Evolutionary conservation across 2,329 filamentous ascomycete genomes (phyloP).

Genomic region (Volutella citrinella): DNA sequence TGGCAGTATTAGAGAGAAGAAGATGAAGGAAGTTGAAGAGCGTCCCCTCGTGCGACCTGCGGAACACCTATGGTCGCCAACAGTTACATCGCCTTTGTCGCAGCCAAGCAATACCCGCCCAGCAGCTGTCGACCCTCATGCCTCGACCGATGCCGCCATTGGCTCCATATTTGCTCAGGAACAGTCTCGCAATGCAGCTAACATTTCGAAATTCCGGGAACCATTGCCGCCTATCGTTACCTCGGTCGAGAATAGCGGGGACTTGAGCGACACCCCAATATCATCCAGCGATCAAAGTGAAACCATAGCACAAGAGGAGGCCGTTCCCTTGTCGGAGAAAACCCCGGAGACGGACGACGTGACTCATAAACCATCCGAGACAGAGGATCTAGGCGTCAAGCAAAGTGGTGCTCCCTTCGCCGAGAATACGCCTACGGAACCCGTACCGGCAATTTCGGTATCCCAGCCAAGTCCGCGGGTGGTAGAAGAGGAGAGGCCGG

Average conservation of each 20-base stretch:
- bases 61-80: slow-evolving; percentile 32
- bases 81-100: slow-evolving; percentile 4
- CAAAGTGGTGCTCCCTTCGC: too few species aligned
- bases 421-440: slow-evolving; percentile 6
- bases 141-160: slow-evolving; percentile 59
- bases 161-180: slow-evolving; percentile 56
- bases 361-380: too few species aligned
- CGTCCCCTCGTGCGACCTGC: slow-evolving; percentile 55
- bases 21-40: slow-evolving; percentile 51
- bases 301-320: too few species aligned
- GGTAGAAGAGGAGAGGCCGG: slow-evolving; percentile 13
- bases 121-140: slow-evolving; percentile 32
- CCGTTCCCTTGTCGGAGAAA: too few species aligned
- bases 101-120: slow-evolving; percentile 25
- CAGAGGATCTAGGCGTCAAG: too few species aligned
- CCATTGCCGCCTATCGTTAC: slow-evolving; percentile 70
- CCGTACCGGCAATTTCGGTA: slow-evolving; percentile 43
- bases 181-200: slow-evolving; percentile 50
- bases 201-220: slow-evolving; percentile 56
- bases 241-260: slow-evolving; percentile 63
- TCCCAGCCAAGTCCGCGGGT: slow-evolving; percentile 41
- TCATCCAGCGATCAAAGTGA: slow-evolving; percentile 32
- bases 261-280: slow-evolving; percentile 54
- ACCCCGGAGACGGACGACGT: too few species aligned
- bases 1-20: slow-evolving; percentile 68